Evolutionary conservation across 1,284 basidiomycete genomes (phyloP).

Genomic region (Apiotrichum sp.): DNA sequence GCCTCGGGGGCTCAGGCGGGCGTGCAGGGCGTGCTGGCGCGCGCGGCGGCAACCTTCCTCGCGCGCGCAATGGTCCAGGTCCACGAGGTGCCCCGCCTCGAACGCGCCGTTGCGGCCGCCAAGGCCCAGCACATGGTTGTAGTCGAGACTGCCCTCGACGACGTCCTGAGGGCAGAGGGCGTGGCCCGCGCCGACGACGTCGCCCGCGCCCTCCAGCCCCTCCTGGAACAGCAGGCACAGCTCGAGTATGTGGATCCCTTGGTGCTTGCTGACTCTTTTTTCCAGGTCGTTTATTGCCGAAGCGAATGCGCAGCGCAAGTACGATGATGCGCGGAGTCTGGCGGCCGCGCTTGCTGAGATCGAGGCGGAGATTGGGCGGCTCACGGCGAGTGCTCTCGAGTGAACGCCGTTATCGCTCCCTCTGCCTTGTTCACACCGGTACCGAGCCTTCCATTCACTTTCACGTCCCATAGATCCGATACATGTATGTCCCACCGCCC

Average conservation of each 20-base stretch:
- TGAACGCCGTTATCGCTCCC: not conserved
- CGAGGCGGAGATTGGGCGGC: constrained; percentile 65
- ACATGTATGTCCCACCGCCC: too few species aligned
- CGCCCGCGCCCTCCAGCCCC: constrained; percentile 67
- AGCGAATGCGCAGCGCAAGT: constrained; percentile 75
- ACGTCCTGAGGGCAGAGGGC: constrained; percentile 24
- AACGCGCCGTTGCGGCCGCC: constrained; percentile 36
- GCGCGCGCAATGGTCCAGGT: constrained; percentile 59
- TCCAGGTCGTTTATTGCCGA: constrained; percentile 53
- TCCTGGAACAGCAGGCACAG: constrained; percentile 83
- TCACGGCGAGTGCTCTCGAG: constrained; percentile 40
- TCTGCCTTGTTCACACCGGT: too few species aligned
- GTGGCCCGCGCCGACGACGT: constrained; percentile 53
- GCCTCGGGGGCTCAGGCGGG: constrained; percentile 70
- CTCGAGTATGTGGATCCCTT: constrained; percentile 56
- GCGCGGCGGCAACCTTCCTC: constrained; percentile 71
- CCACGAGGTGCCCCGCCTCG: constrained; percentile 57
- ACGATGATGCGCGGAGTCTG: constrained; percentile 78
- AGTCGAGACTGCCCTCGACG: constrained; percentile 26
- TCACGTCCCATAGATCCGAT: too few species aligned
- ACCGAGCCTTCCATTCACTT: too few species aligned
- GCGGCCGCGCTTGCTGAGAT: constrained; percentile 70
- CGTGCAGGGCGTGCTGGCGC: constrained; percentile 73
- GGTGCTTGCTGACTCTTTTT: not conserved
- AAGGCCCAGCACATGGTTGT: constrained; percentile 24